Percentiles rank a stretch among this genome's conserved stretches.
Evolutionary conservation across 1,284 basidiomycete species (phyloP).

Genomic region (Austroboletus niveus): DNA sequence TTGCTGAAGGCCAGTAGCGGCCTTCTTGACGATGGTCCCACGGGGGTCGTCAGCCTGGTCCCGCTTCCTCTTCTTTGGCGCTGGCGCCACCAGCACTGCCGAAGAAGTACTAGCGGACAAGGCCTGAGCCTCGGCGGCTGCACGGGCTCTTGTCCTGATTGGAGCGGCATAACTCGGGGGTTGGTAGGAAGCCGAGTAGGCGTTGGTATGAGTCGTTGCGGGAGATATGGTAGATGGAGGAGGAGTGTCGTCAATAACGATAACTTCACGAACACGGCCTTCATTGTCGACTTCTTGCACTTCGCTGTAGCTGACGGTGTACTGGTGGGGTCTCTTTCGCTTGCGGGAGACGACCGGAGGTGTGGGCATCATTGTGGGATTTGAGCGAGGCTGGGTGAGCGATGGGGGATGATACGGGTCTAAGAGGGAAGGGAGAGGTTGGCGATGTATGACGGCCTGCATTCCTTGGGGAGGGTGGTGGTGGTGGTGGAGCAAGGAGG

Average conservation of each 20-base stretch:
- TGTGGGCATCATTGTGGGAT: constrained; percentile 57
- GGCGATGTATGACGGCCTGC: constrained; percentile 65
- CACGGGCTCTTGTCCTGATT: constrained; percentile 75
- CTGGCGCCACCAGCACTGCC: constrained; percentile 53
- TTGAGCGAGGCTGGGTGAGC: constrained; percentile 31
- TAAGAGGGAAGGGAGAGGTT: constrained; percentile 54
- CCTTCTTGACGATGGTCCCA: constrained; percentile 62
- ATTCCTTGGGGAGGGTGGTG: constrained; percentile 50
- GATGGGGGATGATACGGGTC: constrained; percentile 58
- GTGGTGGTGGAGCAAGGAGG: constrained; percentile 39
- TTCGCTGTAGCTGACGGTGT: constrained; percentile 78
- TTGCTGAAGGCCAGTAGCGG: constrained; percentile 45
- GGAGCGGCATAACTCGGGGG: constrained; percentile 70
- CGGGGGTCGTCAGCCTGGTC: constrained; percentile 67
- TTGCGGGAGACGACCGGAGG: constrained; percentile 69
- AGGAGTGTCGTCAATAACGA: constrained; percentile 84
- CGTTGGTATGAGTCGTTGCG: constrained; percentile 61
- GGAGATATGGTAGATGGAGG: constrained; percentile 76
- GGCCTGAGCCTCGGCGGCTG: constrained; percentile 76
- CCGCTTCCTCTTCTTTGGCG: constrained; percentile 75
- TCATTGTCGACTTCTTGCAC: constrained; percentile 78
- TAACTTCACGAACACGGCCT: constrained; percentile 75
- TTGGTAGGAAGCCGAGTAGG: constrained; percentile 74
- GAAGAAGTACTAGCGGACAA: constrained; percentile 66
- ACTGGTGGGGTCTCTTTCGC: constrained; percentile 76